Conservation (phyloP, 805 yeast genomes). For the Lipomyces orientalis region DNA sequence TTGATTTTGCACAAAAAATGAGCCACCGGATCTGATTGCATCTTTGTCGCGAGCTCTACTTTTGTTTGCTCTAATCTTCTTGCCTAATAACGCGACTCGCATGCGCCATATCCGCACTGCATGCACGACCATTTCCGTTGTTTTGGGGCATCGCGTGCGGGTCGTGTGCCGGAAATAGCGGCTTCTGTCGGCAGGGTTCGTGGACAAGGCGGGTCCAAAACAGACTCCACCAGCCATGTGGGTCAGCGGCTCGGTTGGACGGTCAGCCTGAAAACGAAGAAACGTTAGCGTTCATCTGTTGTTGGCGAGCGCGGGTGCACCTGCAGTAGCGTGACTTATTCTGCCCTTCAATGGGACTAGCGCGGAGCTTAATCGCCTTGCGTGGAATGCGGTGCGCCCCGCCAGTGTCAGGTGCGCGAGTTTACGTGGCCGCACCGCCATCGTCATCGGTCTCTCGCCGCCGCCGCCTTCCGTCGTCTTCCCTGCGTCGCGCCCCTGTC, state of each 20-base stretch:
- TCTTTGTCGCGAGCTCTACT: neutral
- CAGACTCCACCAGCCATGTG: neutral
- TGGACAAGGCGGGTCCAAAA: neutral
- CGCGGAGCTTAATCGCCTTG: neutral
- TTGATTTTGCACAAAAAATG: too few relatives aligned
- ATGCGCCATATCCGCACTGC: neutral
- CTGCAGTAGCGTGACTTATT: neutral
- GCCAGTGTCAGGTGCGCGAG: neutral
- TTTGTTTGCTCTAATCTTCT: too few relatives aligned
- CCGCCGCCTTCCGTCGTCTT: slow-evolving; percentile 3
- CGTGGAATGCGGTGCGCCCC: neutral
- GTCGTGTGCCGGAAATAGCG: neutral
- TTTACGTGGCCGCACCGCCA: slow-evolving; percentile 4
- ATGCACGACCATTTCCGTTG: neutral
- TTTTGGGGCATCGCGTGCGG: neutral
- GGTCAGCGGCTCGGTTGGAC: neutral
- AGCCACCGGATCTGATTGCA: neutral
- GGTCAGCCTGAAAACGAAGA: neutral
- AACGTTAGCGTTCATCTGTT: neutral
- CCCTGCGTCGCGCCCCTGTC: neutral
- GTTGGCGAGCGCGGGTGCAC: neutral
- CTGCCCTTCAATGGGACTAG: neutral
- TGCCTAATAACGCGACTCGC: neutral
- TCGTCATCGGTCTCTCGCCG: slow-evolving; percentile 5
- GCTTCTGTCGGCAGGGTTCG: too few relatives aligned